Evolutionary conservation across 139 green algal genomes (phyloP).

Genomic region (Microglena sp.): DNA sequence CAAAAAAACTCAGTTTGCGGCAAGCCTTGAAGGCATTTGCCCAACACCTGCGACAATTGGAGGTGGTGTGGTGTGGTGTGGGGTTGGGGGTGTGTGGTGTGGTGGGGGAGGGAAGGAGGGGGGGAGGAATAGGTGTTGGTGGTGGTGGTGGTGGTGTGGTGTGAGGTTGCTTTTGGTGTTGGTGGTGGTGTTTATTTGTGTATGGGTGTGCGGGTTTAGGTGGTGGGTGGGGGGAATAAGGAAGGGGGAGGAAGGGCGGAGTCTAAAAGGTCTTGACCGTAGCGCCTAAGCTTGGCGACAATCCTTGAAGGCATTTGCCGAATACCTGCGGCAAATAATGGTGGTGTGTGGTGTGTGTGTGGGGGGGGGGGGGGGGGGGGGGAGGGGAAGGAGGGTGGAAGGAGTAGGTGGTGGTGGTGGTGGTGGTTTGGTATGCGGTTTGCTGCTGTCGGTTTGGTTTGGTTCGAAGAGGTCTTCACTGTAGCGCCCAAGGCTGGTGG

Average conservation of each 20-base stretch:
- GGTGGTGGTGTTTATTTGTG: too few species aligned
- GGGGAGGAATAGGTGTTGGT: too few species aligned
- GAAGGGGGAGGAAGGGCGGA: constrained; percentile 22
- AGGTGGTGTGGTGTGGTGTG: neutral
- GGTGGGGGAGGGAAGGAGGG: too few species aligned
- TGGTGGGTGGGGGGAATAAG: too few species aligned
- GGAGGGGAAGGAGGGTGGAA: neutral
- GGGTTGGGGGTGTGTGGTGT: neutral
- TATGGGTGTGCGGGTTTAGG: too few species aligned
- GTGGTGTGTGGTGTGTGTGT: too few species aligned
- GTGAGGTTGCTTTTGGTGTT: too few species aligned
- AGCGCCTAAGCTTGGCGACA: constrained; percentile 87
- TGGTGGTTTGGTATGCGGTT: too few species aligned
- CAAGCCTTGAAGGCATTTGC: constrained; percentile 55
- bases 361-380: too few species aligned
- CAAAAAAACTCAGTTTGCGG: constrained; percentile 68
- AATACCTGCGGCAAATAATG: constrained; percentile 49
- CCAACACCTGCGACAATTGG: constrained; percentile 53
- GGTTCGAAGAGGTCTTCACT: constrained; percentile 66
- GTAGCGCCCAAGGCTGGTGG: constrained; percentile 88
- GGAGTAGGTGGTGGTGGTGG: too few species aligned
- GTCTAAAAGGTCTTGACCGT: constrained; percentile 73
- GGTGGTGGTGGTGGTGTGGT: too few species aligned
- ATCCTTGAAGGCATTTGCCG: constrained; percentile 50
- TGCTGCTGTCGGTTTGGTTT: too few species aligned